phyloP scores from a whole-genome alignment of 73 alveolate species.

The Tetrahymena elliotti region DNA sequence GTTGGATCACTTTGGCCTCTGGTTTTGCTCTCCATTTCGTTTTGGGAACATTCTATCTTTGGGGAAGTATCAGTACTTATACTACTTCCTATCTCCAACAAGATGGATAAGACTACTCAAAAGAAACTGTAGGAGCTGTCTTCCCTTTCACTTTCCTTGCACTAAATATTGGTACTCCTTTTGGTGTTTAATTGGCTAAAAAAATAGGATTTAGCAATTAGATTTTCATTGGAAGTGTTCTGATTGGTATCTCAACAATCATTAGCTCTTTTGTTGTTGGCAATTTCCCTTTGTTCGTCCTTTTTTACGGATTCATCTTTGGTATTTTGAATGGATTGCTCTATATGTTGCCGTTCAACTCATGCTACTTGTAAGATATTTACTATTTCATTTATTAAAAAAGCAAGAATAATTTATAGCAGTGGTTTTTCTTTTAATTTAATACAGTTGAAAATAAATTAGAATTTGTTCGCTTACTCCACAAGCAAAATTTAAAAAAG shows the following conservation, averaged over 20 bases:
- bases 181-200: background rate
- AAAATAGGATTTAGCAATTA: background rate
- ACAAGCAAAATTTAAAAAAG: no score
- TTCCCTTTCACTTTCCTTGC: background rate
- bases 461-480: no score
- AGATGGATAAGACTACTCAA: background rate
- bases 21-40: background rate
- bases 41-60: slow-evolving; percentile 44
- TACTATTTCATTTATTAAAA: background rate
- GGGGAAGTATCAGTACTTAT: slow-evolving; percentile 57
- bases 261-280: background rate
- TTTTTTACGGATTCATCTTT: background rate
- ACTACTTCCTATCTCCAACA: background rate
- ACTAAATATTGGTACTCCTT: background rate
- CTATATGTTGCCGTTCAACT: background rate
- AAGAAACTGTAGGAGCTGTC: background rate
- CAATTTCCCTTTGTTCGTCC: background rate
- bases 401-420: no score
- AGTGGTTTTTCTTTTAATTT: no score
- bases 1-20: background rate
- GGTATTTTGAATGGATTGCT: background rate
- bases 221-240: background rate
- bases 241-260: background rate
- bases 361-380: background rate
- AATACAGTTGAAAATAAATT: no score